Conservation (phyloP, 108 stramenopile species). For the Skeletonema costatum region DNA sequence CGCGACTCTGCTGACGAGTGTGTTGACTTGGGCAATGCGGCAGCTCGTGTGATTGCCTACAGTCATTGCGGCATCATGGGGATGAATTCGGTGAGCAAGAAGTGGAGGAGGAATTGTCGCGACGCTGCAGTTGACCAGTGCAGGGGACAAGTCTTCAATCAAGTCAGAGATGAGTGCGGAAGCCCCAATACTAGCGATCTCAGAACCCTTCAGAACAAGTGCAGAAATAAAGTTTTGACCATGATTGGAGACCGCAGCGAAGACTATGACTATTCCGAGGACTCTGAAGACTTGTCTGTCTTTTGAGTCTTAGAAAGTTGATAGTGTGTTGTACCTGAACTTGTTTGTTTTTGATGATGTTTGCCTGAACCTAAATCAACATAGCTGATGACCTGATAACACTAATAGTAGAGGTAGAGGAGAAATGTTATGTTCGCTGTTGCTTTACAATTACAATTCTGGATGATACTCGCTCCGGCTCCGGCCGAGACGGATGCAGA, state of each 20-base stretch:
- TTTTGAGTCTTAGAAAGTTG: background rate
- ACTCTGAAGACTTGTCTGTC: background rate
- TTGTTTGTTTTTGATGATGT: background rate
- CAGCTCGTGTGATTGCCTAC: background rate
- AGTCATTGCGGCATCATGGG: background rate
- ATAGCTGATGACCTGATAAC: no score
- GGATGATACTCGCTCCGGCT: no score
- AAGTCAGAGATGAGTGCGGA: constrained; percentile 2
- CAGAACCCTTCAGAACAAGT: background rate
- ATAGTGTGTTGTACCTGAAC: background rate
- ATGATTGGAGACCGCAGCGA: background rate
- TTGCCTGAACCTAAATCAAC: background rate
- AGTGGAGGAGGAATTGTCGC: constrained; percentile 14
- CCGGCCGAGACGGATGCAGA: no score
- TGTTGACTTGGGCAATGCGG: constrained; percentile 8
- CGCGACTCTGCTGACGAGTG: background rate
- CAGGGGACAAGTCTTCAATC: background rate
- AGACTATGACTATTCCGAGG: no score
- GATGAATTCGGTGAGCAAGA: background rate
- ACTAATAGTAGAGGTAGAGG: no score
- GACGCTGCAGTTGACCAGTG: constrained; percentile 3
- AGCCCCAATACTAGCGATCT: background rate
- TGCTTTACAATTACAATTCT: no score
- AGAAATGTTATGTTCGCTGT: no score
- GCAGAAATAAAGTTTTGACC: background rate